Base-by-base conservation (phyloP, 2,329 filamentous ascomycete species). In the Fusarium palustre region DNA sequence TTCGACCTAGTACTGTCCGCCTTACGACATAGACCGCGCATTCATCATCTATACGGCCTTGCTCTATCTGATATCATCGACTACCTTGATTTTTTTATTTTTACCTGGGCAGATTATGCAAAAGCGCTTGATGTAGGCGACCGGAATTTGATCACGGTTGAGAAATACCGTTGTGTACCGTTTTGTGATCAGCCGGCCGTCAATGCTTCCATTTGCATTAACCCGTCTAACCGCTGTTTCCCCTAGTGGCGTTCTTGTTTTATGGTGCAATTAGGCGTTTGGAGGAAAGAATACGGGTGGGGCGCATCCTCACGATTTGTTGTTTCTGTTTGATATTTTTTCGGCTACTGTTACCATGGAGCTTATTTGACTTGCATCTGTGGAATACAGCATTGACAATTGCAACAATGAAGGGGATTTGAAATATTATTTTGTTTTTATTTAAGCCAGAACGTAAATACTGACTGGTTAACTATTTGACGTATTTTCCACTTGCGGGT, bases 241-340 rank as follows among this genome's bases (percentile, higher is more conserved):
- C 30, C 53, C 46, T 28, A 58, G 45, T 55, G 68, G 66, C 66
- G 69, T 73, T 68, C n/a, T 60, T 66, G 54, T 68, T 48, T 64
- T 63, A 39, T 31, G 68, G 66, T 71, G 58, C 61, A 62, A 55
- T 58, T 41, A 52, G 70, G 72, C 68, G 72, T 74, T 74, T 63
- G 38, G 53, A 48, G 38, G 67, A 66, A 64, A 52, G 20, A 30
- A 58, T 59, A 42, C 48, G 47, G 46, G n/a, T 34, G 31, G 50
- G 31, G 50, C 56, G 49, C 43, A 55, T 42, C 53, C 45, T 57
- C 34, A 45, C 46, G 57, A 22, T 67, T 65, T 54, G 53, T 57
- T 56, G 43, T 60, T 39, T 25, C 28, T 55, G 48, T 46, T 53
- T 20, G 34, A 11, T 31, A 2, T 33, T 55, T 47, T 46, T 56